These are phyloP conservation scores for Pyrenochaeta sp. DNA, from an alignment of 2,329 filamentous ascomycete genomes.

Conservation along the genomic window DNA sequence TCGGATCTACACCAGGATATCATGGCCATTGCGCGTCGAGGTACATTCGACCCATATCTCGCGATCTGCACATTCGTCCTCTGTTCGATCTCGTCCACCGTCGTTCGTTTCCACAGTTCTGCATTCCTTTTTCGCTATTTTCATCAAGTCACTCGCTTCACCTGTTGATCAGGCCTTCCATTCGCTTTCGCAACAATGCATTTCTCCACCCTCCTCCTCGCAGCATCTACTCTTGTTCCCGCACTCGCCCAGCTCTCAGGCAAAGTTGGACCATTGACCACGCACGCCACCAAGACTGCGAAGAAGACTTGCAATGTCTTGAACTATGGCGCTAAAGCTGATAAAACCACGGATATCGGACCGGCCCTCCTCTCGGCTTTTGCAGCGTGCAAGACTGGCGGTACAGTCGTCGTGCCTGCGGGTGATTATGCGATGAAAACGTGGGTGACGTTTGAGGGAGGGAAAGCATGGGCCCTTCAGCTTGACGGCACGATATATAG, in stretches of 20 bases:
- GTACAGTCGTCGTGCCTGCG: constrained; percentile 58
- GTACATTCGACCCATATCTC: not conserved
- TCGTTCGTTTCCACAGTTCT: constrained; percentile 4
- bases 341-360: constrained; percentile 61
- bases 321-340: constrained; percentile 60
- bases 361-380: constrained; percentile 58
- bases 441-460: constrained; percentile 58
- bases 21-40: not conserved
- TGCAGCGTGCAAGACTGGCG: constrained; percentile 59
- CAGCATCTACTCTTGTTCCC: constrained; percentile 24
- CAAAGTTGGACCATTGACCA: constrained; percentile 42
- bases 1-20: constrained; percentile 1
- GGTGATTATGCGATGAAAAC: constrained; percentile 60
- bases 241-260: constrained; percentile 43
- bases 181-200: constrained; percentile 39
- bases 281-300: constrained; percentile 51
- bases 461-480: constrained; percentile 59
- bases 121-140: constrained; percentile 9
- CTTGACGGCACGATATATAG: constrained; percentile 63
- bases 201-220: constrained; percentile 29
- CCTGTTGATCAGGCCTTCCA: constrained; percentile 32
- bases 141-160: constrained; percentile 20
- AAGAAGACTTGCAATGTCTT: constrained; percentile 62
- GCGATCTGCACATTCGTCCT: not conserved
- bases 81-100: not conserved